A percentile compares a stretch with the other conserved stretches of the same genome.
These are phyloP conservation scores for Penicillium sp. DNA, from an alignment of 2,329 filamentous ascomycete genomes.

Conservation along the genomic window DNA sequence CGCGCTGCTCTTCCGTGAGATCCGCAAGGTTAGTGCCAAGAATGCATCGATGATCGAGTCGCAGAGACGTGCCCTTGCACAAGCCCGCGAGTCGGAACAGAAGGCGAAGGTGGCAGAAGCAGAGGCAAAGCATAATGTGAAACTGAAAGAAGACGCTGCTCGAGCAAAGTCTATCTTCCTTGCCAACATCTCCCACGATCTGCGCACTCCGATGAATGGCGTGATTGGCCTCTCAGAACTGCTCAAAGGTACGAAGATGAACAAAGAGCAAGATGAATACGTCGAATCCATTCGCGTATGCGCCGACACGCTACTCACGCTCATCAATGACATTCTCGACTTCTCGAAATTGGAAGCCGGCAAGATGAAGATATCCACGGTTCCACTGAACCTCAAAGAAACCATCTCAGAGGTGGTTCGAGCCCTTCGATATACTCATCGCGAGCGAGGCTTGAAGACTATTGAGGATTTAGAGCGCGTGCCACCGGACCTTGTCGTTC, in stretches of 20 bases:
- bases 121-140: constrained; percentile 60
- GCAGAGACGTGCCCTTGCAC: constrained; percentile 58
- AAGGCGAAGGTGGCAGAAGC: constrained; percentile 62
- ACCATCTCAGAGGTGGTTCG: constrained; percentile 61
- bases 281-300: constrained; percentile 62
- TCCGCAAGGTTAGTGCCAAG: constrained; percentile 58
- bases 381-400: constrained; percentile 69
- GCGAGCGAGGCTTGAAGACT: constrained; percentile 56
- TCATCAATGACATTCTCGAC: constrained; percentile 88
- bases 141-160: constrained; percentile 61
- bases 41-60: constrained; percentile 63
- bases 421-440: constrained; percentile 59
- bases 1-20: constrained; percentile 56
- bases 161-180: constrained; percentile 89
- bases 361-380: constrained; percentile 82
- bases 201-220: constrained; percentile 92
- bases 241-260: constrained; percentile 54
- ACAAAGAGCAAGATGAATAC: constrained; percentile 56
- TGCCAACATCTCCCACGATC: constrained; percentile 80
- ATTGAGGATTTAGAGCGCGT: constrained; percentile 60
- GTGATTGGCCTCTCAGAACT: constrained; percentile 72
- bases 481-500: constrained; percentile 59
- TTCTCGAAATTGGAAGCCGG: constrained; percentile 82
- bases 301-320: constrained; percentile 69
- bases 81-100: constrained; percentile 58